These are phyloP conservation scores for Acacia acuminata DNA, from an alignment of 306 rosid species.

Conservation along the genomic window DNA sequence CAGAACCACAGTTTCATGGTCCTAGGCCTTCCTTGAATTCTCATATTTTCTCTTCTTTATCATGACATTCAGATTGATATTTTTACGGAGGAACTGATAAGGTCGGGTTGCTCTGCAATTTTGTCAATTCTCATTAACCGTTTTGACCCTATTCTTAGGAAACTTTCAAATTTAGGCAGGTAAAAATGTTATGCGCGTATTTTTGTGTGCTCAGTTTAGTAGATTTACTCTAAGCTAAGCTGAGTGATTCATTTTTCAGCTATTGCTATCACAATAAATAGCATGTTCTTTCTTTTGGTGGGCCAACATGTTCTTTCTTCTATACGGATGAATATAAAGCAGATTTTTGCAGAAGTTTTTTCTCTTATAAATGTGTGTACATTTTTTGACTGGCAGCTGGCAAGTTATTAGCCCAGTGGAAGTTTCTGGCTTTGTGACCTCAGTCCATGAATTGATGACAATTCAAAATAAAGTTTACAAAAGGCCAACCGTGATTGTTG, in stretches of 20 bases:
- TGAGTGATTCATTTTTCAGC: neutral
- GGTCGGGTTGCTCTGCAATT: conserved; percentile 37
- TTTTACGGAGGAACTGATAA: conserved; percentile 39
- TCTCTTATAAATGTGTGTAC: neutral
- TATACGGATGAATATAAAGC: neutral
- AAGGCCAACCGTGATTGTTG: conserved; percentile 33
- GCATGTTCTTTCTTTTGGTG: neutral
- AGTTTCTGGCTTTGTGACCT: conserved; percentile 34
- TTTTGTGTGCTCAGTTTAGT: conserved; percentile 4
- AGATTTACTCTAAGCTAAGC: neutral
- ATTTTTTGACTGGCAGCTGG: conserved; percentile 32
- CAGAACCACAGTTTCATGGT: neutral
- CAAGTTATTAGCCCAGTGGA: conserved; percentile 46
- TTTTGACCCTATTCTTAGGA: conserved; percentile 35
- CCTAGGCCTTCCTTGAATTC: neutral
- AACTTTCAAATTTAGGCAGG: conserved; percentile 41
- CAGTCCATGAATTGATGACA: conserved; percentile 28
- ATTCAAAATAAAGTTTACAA: conserved; percentile 31
- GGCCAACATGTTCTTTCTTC: neutral
- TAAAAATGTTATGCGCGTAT: neutral
- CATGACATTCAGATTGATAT: conserved; percentile 31
- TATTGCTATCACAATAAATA: neutral
- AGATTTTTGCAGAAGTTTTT: neutral
- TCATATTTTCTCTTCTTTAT: neutral
- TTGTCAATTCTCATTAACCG: conserved; percentile 37